Percentiles rank a stretch among this genome's conserved stretches.
These are phyloP conservation scores for Cyclaneusma minus DNA, from an alignment of 2,329 filamentous ascomycete genomes.

Conservation along the genomic window DNA sequence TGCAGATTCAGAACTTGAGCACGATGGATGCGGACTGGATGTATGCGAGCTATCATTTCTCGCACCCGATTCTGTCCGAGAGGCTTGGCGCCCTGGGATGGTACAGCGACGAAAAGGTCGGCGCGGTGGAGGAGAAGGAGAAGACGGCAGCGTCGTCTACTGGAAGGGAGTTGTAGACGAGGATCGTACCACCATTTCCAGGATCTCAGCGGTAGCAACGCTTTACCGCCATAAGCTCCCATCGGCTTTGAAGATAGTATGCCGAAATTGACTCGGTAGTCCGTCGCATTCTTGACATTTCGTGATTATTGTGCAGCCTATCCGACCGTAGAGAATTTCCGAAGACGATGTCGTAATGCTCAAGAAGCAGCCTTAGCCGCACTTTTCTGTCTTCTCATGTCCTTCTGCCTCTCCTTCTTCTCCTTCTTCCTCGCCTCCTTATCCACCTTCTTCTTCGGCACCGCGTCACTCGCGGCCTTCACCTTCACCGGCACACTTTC, in stretches of 20 bases:
- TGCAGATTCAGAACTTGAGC: conserved; percentile 95
- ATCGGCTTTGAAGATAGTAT: too few species aligned
- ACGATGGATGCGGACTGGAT: conserved; percentile 98
- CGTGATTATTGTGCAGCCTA: too few species aligned
- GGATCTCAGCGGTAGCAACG: neutral
- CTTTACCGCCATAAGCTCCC: too few species aligned
- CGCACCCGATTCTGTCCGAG: conserved; percentile 90
- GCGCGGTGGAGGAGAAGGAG: conserved; percentile 34
- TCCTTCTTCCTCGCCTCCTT: conserved; percentile 36
- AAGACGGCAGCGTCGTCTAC: conserved; percentile 51
- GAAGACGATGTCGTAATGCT: too few species aligned
- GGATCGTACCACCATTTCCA: neutral
- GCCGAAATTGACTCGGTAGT: too few species aligned
- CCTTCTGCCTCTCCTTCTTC: conserved; percentile 32
- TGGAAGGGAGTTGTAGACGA: conserved; percentile 60
- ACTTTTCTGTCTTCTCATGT: conserved; percentile 16
- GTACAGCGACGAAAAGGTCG: conserved; percentile 48
- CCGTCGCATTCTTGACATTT: too few species aligned
- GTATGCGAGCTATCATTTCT: conserved; percentile 98
- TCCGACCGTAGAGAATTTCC: too few species aligned
- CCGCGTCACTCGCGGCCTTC: conserved; percentile 17
- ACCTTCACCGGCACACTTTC: too few species aligned
- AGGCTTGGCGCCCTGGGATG: conserved; percentile 81
- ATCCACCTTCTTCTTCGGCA: conserved; percentile 23
- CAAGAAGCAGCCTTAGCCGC: too few species aligned